Percentiles rank a stretch among this genome's conserved stretches.
Evolutionary conservation across 1,284 basidiomycete species (phyloP).

Genomic region (Cutaneotrichosporon sp.): DNA sequence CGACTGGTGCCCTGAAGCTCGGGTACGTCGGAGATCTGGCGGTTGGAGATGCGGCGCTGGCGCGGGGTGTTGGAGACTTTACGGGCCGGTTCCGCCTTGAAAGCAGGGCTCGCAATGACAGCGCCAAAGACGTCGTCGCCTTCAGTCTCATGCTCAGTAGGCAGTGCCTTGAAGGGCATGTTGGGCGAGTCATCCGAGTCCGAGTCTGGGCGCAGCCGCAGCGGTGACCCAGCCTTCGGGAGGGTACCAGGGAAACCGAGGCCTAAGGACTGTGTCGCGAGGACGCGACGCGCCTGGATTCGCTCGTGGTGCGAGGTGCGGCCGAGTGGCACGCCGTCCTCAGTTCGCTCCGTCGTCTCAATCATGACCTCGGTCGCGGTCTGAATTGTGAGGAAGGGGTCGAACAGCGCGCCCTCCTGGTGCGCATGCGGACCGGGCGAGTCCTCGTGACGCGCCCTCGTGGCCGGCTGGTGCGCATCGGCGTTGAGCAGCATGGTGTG

Average conservation of each 20-base stretch:
- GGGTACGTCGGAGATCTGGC: constrained; percentile 27
- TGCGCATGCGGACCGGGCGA: constrained; percentile 36
- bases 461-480: constrained; percentile 41
- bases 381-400: constrained; percentile 53
- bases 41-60: constrained; percentile 17
- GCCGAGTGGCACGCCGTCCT: constrained; percentile 69
- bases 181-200: constrained; percentile 10
- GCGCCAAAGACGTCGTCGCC: constrained; percentile 22
- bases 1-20: constrained; percentile 45
- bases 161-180: neutral
- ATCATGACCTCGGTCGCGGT: constrained; percentile 45
- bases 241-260: constrained; percentile 37
- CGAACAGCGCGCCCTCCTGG: constrained; percentile 48
- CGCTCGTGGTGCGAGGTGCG: constrained; percentile 62
- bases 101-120: constrained; percentile 19
- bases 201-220: neutral
- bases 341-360: constrained; percentile 54
- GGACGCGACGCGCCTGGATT: constrained; percentile 43
- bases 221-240: constrained; percentile 4
- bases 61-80: constrained; percentile 6
- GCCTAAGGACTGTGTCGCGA: constrained; percentile 49
- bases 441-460: neutral
- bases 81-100: neutral
- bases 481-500: constrained; percentile 46
- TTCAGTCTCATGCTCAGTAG: neutral